Percentiles rank a stretch among this genome's conserved stretches.
phyloP scores from a whole-genome alignment of 2,329 filamentous ascomycete genomes.

The Colletotrichum destructivum region DNA sequence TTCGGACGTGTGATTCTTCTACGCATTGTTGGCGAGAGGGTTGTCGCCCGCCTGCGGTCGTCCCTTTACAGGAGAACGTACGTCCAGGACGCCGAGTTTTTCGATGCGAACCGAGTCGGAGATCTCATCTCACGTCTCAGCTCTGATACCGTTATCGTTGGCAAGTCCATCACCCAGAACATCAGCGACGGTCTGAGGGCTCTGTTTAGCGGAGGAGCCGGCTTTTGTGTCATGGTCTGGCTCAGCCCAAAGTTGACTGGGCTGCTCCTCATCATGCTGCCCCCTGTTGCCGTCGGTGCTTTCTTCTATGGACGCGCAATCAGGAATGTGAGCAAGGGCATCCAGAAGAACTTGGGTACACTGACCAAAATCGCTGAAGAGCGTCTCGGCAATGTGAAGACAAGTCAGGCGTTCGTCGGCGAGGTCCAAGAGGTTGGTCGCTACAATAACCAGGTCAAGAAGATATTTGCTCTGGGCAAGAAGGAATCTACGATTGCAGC shows the following conservation, averaged over 20 bases:
- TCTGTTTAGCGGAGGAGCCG: slow-evolving; percentile 89
- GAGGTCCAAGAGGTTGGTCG: slow-evolving; percentile 91
- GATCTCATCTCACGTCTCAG: slow-evolving; percentile 96
- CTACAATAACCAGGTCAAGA: slow-evolving; percentile 93
- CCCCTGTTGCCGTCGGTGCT: slow-evolving; percentile 90
- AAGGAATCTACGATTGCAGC: slow-evolving; percentile 90
- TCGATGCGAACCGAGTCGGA: slow-evolving; percentile 96
- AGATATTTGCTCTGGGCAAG: slow-evolving; percentile 91
- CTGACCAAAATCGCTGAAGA: slow-evolving; percentile 98
- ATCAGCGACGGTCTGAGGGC: slow-evolving; percentile 95
- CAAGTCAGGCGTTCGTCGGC: slow-evolving; percentile 95
- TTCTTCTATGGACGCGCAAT: slow-evolving; percentile 94
- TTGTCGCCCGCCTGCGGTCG: slow-evolving; percentile 90
- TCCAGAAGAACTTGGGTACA: slow-evolving; percentile 93
- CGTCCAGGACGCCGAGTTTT: slow-evolving; percentile 98
- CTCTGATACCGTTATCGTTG: slow-evolving; percentile 97
- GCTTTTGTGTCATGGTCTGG: slow-evolving; percentile 95
- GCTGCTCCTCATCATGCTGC: slow-evolving; percentile 88
- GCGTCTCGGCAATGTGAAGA: slow-evolving; percentile 95
- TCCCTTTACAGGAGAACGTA: slow-evolving; percentile 93
- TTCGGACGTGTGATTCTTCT: slow-evolving; percentile 95
- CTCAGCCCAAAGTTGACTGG: slow-evolving; percentile 92
- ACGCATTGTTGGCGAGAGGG: slow-evolving; percentile 93
- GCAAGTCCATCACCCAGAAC: slow-evolving; percentile 98
- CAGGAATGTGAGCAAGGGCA: slow-evolving; percentile 89